These are phyloP conservation scores for Rosa persica DNA, from an alignment of 306 rosid species.

Conservation along the genomic window DNA sequence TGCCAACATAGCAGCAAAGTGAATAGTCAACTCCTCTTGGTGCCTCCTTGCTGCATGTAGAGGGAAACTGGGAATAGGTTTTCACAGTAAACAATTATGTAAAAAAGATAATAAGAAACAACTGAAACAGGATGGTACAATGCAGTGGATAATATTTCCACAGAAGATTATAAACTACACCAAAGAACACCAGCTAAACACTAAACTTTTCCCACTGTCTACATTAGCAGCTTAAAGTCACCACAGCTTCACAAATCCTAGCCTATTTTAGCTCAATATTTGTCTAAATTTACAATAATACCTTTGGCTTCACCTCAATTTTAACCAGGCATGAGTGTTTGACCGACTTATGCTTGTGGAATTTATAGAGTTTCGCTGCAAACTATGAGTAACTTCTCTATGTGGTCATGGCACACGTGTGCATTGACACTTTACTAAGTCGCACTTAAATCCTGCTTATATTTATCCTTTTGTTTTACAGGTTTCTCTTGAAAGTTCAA, in stretches of 20 bases:
- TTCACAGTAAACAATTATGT: neutral
- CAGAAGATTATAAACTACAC: neutral
- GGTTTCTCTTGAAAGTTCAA: conserved; percentile 40
- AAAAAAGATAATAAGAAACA: neutral
- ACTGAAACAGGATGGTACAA: neutral
- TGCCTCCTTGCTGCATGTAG: neutral
- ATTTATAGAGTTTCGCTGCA: too few relatives aligned
- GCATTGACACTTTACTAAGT: neutral
- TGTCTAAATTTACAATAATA: neutral
- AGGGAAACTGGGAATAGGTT: too few relatives aligned
- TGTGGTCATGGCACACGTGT: neutral
- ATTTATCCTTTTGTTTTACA: conserved; percentile 30
- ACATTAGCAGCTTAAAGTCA: neutral
- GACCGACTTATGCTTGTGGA: neutral
- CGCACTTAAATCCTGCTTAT: neutral
- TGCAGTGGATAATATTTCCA: neutral
- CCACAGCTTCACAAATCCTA: neutral
- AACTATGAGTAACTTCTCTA: neutral
- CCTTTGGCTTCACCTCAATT: neutral
- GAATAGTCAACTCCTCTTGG: neutral
- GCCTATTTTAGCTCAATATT: neutral
- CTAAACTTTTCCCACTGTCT: neutral
- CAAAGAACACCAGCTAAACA: neutral
- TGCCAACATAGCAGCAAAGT: conserved; percentile 1
- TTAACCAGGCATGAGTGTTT: neutral